phyloP scores from a whole-genome alignment of 305 asterid species.

The Salvia sclarea region DNA sequence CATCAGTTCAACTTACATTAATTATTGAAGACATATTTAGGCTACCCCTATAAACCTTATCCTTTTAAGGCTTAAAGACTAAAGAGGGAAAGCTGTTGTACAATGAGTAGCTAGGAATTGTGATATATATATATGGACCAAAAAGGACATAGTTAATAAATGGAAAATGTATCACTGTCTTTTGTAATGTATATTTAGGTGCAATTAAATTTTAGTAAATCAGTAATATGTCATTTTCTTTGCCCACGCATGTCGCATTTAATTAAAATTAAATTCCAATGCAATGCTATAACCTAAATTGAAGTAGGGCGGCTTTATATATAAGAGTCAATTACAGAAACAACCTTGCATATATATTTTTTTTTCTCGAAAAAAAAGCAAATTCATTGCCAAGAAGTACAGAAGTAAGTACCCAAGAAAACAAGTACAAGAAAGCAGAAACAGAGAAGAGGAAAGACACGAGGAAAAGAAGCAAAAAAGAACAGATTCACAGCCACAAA shows the following conservation, averaged over 20 bases:
- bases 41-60: not conserved
- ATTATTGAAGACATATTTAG: not conserved
- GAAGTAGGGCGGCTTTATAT: conserved; percentile 18
- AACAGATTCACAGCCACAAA: too few species aligned
- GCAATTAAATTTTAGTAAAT: not conserved
- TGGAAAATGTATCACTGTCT: not conserved
- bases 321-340: not conserved
- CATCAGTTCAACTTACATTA: too few species aligned
- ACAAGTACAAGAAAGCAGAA: too few species aligned
- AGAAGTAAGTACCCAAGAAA: too few species aligned
- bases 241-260: conserved; percentile 4
- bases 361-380: too few species aligned
- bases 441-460: too few species aligned
- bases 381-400: too few species aligned
- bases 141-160: not conserved
- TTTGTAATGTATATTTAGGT: not conserved
- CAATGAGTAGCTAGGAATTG: not conserved
- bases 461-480: too few species aligned
- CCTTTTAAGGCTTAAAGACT: not conserved
- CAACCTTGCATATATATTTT: not conserved
- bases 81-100: not conserved
- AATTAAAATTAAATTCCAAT: not conserved
- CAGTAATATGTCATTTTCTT: conserved; percentile 4
- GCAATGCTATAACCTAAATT: not conserved
- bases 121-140: not conserved